Evolutionary conservation across 176 grass and related monocot species (phyloP).

Genomic region (Secale cereale): DNA sequence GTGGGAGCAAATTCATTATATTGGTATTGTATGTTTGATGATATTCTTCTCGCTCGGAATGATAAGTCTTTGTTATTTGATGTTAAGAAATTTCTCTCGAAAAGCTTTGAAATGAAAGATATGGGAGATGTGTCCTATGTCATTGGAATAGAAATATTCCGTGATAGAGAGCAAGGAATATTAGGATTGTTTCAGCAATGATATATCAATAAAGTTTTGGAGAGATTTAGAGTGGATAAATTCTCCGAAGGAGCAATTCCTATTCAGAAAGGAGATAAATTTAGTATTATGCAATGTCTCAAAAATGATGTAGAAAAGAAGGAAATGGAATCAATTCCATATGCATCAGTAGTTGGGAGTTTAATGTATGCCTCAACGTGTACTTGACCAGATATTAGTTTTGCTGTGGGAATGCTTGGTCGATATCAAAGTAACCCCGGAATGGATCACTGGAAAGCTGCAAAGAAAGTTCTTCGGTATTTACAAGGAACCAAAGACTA

Average conservation of each 20-base stretch:
- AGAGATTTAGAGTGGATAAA: too few species aligned
- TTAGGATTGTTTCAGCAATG: neutral
- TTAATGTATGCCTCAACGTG: neutral
- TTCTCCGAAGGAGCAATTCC: too few species aligned
- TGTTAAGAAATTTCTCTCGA: neutral
- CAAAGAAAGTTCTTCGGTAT: neutral
- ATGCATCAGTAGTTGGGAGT: too few species aligned
- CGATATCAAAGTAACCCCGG: neutral
- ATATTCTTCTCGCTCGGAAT: neutral
- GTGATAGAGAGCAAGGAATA: neutral
- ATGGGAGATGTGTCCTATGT: neutral
- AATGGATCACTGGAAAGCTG: neutral
- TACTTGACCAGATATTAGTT: neutral
- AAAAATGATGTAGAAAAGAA: too few species aligned
- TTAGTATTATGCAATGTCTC: too few species aligned
- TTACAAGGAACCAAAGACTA: slow-evolving; percentile 18
- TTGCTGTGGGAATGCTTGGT: neutral
- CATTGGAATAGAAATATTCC: neutral
- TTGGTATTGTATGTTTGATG: neutral
- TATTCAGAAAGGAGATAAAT: too few species aligned
- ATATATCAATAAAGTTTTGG: neutral
- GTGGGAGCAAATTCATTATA: neutral
- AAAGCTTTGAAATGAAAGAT: neutral
- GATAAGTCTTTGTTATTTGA: too few species aligned
- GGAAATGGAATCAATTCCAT: too few species aligned